phyloP scores from a whole-genome alignment of 495 filamentous ascomycete genomes.

The Aspergillus cristatus region DNA sequence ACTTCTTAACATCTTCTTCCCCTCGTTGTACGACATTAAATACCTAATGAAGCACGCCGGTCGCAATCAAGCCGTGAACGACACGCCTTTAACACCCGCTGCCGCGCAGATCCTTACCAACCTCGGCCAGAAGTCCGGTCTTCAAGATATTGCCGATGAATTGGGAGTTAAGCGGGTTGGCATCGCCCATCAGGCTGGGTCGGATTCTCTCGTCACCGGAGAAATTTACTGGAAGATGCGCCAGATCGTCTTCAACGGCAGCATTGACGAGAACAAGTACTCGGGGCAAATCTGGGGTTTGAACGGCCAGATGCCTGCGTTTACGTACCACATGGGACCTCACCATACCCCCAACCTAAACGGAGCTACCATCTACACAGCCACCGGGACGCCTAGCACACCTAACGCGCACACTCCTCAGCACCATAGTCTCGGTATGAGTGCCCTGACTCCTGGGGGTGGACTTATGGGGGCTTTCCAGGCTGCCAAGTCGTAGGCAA shows the following conservation, averaged over 20 bases:
- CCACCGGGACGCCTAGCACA: constrained; percentile 59
- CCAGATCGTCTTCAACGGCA: constrained; percentile 75
- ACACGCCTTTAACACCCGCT: constrained; percentile 48
- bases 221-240: constrained; percentile 87
- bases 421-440: constrained; percentile 42
- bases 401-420: constrained; percentile 57
- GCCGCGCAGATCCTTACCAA: constrained; percentile 62
- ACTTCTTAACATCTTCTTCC: constrained; percentile 83
- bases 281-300: constrained; percentile 85
- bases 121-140: constrained; percentile 74
- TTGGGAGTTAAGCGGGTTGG: constrained; percentile 82
- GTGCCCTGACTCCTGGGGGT: constrained; percentile 58
- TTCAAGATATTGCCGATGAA: constrained; percentile 89
- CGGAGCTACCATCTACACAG: constrained; percentile 46
- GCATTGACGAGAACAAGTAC: constrained; percentile 63
- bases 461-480: constrained; percentile 45
- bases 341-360: constrained; percentile 47
- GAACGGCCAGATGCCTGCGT: constrained; percentile 48
- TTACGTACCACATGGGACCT: constrained; percentile 36
- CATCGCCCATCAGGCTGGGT: constrained; percentile 80
- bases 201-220: constrained; percentile 84
- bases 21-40: constrained; percentile 89
- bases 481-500: constrained; percentile 31
- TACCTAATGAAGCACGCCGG: constrained; percentile 86
- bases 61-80: constrained; percentile 52